Conservation (phyloP, 139 green algal species). For the Eudorina sp. region DNA sequence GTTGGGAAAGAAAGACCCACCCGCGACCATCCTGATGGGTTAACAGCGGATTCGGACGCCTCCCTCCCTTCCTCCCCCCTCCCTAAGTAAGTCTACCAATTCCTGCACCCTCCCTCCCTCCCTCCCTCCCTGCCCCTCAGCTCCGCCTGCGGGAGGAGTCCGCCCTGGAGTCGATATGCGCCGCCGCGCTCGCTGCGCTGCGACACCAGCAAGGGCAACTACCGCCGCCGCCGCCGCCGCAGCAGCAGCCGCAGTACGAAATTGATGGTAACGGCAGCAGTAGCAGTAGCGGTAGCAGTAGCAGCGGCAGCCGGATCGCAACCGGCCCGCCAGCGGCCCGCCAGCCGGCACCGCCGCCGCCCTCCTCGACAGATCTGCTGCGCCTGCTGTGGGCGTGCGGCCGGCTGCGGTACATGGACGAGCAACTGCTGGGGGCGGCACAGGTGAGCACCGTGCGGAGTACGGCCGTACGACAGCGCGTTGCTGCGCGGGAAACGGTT, state of each 20-base stretch:
- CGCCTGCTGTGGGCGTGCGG: slow-evolving; percentile 38
- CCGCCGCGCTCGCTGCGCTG: not conserved
- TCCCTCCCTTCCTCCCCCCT: no score
- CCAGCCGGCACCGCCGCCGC: not conserved
- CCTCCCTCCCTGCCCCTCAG: no score
- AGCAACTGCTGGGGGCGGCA: not conserved
- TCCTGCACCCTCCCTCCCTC: no score
- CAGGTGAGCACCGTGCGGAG: no score
- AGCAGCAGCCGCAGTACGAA: not conserved
- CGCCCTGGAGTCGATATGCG: slow-evolving; percentile 7
- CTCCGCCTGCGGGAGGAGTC: not conserved
- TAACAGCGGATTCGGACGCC: no score
- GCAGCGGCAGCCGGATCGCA: not conserved
- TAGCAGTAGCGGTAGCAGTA: slow-evolving; percentile 6
- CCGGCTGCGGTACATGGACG: not conserved
- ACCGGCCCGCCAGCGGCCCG: no score
- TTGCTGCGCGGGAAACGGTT: no score
- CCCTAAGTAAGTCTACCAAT: no score
- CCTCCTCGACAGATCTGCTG: not conserved
- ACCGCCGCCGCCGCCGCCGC: not conserved
- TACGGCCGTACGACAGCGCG: no score
- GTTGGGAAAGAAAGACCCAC: no score
- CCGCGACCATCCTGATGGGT: no score
- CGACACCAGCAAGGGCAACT: slow-evolving; percentile 17
- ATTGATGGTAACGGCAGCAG: slow-evolving; percentile 10